These are phyloP conservation scores for Aegle marmelos DNA, from an alignment of 345 rosid species.

Conservation along the genomic window DNA sequence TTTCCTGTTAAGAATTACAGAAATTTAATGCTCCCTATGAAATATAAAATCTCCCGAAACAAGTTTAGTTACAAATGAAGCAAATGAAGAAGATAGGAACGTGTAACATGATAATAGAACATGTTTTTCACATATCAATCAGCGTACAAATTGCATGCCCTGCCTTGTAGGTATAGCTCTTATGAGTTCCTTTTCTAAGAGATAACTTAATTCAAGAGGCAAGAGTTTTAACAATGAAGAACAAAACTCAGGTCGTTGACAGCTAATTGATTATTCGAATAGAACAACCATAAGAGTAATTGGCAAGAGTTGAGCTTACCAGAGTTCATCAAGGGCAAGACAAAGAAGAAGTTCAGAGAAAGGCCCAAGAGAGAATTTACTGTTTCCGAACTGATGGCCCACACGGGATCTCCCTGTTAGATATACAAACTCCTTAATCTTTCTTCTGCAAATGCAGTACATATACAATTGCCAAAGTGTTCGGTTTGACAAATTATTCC, in stretches of 20 bases:
- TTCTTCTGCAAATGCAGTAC: neutral
- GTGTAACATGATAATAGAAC: neutral
- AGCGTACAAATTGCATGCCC: no score
- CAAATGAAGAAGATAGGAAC: no score
- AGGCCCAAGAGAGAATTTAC: slow-evolving; percentile 71
- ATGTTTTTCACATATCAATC: neutral
- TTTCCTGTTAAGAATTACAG: neutral
- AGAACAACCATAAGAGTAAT: neutral
- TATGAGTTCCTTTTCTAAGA: neutral
- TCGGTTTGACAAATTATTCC: neutral
- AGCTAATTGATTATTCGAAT: neutral
- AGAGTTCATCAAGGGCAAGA: slow-evolving; percentile 71
- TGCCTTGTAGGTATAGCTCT: neutral
- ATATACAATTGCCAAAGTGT: neutral
- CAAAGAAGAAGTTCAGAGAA: slow-evolving; percentile 87
- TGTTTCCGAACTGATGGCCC: slow-evolving; percentile 80
- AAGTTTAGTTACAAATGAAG: neutral
- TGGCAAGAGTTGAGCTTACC: slow-evolving; percentile 35
- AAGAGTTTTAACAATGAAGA: neutral
- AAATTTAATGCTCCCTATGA: neutral
- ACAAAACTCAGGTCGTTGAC: neutral
- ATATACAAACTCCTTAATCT: slow-evolving; percentile 4
- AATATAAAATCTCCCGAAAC: neutral
- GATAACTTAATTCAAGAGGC: neutral
- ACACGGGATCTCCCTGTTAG: slow-evolving; percentile 86